Base-by-base conservation (phyloP, 2,329 filamentous ascomycete species). In the Xylariaceae sp. region DNA sequence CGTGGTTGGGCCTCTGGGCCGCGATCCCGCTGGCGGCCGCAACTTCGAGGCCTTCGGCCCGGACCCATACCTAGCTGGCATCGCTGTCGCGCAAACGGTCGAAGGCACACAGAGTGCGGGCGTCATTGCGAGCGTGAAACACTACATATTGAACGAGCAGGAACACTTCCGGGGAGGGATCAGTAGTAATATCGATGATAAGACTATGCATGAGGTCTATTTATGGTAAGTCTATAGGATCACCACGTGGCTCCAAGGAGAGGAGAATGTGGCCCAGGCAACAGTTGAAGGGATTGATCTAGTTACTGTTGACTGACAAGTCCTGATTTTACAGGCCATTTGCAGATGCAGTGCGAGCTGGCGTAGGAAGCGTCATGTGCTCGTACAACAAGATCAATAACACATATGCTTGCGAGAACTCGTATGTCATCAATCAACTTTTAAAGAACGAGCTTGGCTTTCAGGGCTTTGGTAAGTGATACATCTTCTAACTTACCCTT, bases 391-490 rank as follows among this genome's bases (percentile, higher is more conserved):
- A 89, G 68, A 73, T 92, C 73, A 95, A 95, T 76, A 90, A 90
- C 72, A 91, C 85, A 4, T 92, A 91, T 64, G 84, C 77, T 14
- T 94, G 91, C 73, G 88, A 93, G 69, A 94, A 94, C 77, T 88
- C 87, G 28, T 86, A 89, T 67, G 74, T 89, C 11, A 76, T 91
- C 61, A 94, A 94, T 70, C 84, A 86, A 47, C 76, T 94, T 3
- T 78, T 95, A 65, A 94, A 94, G 76, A 83, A 83, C 24, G 90
- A 94, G 75, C 81, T 93, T 1, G 89, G 89, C 39, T 94, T 93
- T 75, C 88, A 91, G 65, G 90, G 90, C 0, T 91, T 91, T 65
- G 82, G 92, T 63, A 85, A 57, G 65, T 64, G 7, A 36, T 17
- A 16, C 3, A 16, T 36, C 3, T 2, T 23, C 34, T 17, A 26